Conservation (phyloP, 352 stramenopile species). For the Globisporangium sylvaticum region DNA sequence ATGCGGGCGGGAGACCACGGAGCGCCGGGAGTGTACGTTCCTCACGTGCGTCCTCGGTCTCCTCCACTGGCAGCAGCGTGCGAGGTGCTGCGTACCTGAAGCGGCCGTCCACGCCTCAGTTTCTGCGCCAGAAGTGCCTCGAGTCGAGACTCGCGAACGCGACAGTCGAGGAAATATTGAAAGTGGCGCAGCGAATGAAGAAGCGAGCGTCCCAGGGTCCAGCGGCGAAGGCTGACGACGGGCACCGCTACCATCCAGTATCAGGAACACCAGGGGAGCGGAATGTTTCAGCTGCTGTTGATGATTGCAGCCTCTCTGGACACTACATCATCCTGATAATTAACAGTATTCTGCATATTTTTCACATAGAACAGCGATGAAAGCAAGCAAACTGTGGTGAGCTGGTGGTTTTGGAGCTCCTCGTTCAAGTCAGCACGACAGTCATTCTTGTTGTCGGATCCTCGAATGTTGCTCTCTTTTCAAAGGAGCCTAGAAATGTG, state of each 20-base stretch:
- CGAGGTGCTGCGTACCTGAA: conserved; percentile 57
- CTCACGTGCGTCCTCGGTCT: conserved; percentile 12
- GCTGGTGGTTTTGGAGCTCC: background rate
- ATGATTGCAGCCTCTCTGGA: no score
- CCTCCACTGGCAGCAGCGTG: conserved; percentile 26
- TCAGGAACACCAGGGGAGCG: conserved; percentile 6
- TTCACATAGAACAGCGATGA: background rate
- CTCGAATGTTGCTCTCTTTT: background rate
- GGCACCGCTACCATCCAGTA: background rate
- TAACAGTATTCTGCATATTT: background rate
- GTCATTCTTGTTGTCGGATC: background rate
- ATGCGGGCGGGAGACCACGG: conserved; percentile 25
- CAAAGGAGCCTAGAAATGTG: background rate
- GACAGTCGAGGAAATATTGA: conserved; percentile 3
- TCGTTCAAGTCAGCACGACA: background rate
- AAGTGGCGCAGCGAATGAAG: conserved; percentile 23
- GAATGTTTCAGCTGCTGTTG: background rate
- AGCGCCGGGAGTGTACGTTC: conserved; percentile 56
- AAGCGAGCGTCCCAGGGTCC: conserved; percentile 27
- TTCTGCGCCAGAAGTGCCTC: conserved; percentile 65
- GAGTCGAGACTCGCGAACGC: conserved; percentile 40
- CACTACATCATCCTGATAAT: background rate
- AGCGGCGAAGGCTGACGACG: conserved; percentile 10
- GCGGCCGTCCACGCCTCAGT: conserved; percentile 49
- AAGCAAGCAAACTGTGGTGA: background rate